Percentiles rank a stretch among this genome's conserved stretches.
These are phyloP conservation scores for Basipetospora sp. DNA, from an alignment of 2,329 filamentous ascomycete genomes.

Conservation along the genomic window DNA sequence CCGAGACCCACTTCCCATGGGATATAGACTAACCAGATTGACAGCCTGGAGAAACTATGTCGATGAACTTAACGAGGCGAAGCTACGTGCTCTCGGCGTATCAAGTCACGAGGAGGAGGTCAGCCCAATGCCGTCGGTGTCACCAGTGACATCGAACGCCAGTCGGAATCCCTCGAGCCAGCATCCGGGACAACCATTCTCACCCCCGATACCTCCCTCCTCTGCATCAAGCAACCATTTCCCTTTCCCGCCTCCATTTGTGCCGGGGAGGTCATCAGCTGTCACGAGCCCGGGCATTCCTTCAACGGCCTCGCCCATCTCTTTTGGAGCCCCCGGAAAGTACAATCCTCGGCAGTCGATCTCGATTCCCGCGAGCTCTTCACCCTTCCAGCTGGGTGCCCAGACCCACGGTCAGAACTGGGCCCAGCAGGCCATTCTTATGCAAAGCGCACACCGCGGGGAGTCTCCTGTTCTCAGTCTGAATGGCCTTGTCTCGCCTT, in stretches of 20 bases:
- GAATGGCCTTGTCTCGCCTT: slow-evolving; percentile 45
- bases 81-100: slow-evolving; percentile 80
- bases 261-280: slow-evolving; percentile 32
- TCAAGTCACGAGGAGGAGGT: slow-evolving; percentile 63
- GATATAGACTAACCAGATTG: neutral
- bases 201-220: slow-evolving; percentile 65
- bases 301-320: slow-evolving; percentile 57
- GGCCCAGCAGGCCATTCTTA: slow-evolving; percentile 41
- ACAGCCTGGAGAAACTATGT: slow-evolving; percentile 63
- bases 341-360: slow-evolving; percentile 61
- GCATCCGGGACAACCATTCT: slow-evolving; percentile 64
- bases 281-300: slow-evolving; percentile 48
- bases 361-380: slow-evolving; percentile 46
- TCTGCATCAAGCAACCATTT: slow-evolving; percentile 62
- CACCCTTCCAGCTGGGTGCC: slow-evolving; percentile 52
- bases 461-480: slow-evolving; percentile 52
- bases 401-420: slow-evolving; percentile 46
- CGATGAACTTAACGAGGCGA: slow-evolving; percentile 72
- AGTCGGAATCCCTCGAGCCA: slow-evolving; percentile 58
- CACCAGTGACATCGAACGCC: slow-evolving; percentile 46
- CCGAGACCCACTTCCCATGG: no score
- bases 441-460: slow-evolving; percentile 37
- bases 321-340: slow-evolving; percentile 46
- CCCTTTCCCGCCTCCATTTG: slow-evolving; percentile 42
- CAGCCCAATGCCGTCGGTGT: slow-evolving; percentile 43